A percentile compares a stretch with the other conserved stretches of the same genome.
phyloP scores from a whole-genome alignment of 805 yeast genomes.

The Pichia thaimueangensis region DNA sequence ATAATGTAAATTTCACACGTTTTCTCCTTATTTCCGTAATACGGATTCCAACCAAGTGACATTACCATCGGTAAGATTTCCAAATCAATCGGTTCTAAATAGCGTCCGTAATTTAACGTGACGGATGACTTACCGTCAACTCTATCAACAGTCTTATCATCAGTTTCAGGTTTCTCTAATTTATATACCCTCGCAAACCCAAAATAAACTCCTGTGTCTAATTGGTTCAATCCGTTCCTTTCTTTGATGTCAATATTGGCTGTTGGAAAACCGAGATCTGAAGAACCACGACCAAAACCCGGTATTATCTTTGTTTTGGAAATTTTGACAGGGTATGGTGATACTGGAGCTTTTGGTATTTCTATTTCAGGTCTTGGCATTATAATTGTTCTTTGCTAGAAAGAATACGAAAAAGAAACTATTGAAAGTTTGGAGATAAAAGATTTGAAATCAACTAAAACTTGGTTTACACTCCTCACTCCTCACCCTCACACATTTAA shows the following conservation, averaged over 20 bases:
- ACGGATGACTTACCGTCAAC: slow-evolving; percentile 37
- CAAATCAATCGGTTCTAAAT: slow-evolving; percentile 39
- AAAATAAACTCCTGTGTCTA: slow-evolving; percentile 80
- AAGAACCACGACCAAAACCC: slow-evolving; percentile 94
- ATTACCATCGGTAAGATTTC: slow-evolving; percentile 78
- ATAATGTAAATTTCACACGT: slow-evolving; percentile 85
- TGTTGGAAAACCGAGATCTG: slow-evolving; percentile 92
- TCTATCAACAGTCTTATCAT: slow-evolving; percentile 16
- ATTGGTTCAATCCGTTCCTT: slow-evolving; percentile 34
- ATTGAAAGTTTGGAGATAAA: too few relatives aligned
- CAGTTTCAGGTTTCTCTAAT: not conserved
- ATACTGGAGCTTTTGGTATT: slow-evolving; percentile 35
- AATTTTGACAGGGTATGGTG: slow-evolving; percentile 45
- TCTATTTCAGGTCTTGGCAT: slow-evolving; percentile 37
- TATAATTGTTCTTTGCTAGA: too few relatives aligned
- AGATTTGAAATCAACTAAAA: too few relatives aligned
- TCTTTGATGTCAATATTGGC: slow-evolving; percentile 72
- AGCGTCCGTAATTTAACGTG: slow-evolving; percentile 55
- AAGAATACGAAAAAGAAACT: too few relatives aligned
- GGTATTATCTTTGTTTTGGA: slow-evolving; percentile 47
- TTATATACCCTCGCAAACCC: slow-evolving; percentile 46
- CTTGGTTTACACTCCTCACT: too few relatives aligned
- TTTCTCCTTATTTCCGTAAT: slow-evolving; percentile 68
- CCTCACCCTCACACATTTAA: too few relatives aligned
- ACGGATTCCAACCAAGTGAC: slow-evolving; percentile 96